Base-by-base conservation (phyloP, 768 basidiomycete species). In the Butyriboletus loyo region DNA sequence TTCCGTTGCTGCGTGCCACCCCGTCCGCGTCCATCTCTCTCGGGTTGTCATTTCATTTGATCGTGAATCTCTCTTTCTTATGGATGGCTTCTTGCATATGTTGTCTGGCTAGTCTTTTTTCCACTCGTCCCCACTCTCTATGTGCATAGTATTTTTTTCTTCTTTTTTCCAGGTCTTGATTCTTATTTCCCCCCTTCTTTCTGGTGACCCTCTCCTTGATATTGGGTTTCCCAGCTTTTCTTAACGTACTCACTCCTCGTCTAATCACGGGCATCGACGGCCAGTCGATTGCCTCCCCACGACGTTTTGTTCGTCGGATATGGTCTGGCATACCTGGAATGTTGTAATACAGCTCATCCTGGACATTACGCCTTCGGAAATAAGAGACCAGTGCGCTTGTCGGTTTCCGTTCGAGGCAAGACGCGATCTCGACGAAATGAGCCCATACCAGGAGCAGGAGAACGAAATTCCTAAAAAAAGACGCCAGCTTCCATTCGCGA, bases 311-410 rank as follows among this genome's bases (percentile, higher is more conserved):
- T 67, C 24, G 56, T 68, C 58, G 60, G 59, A 70, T 65, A 57
- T 52, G 54, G 63, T 55, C 65, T 66, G 68, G 65, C 56, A 68
- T 68, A 71, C 67, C 67, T 68, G 69, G 63, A 54, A 65, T 71
- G 67, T 69, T 68, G 69, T 68, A 68, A 67, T 68, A 68, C 65
- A 71, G 49, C 56, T 57, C 56, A 58, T 62, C 63, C 59, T 67
- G 67, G 69, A 69, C 61, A 25, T 48, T 39, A 37, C 34, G 24
- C 17, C 52, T 53, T 24, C 54, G 61, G 57, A 62, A 63, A 63
- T 59, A 30, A 49, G 37, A 24, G 22, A n/a, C 37, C 37, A 22
- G n/a, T 38, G 22, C 21, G 21, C 13, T 38, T 11, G 21, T 38
- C 37, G 25, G n/a, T n/a, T n/a, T n/a, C n/a, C n/a, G n/a, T n/a